Base-by-base conservation (phyloP, 768 basidiomycete species). In the Dacryopinax primogenitus region DNA sequence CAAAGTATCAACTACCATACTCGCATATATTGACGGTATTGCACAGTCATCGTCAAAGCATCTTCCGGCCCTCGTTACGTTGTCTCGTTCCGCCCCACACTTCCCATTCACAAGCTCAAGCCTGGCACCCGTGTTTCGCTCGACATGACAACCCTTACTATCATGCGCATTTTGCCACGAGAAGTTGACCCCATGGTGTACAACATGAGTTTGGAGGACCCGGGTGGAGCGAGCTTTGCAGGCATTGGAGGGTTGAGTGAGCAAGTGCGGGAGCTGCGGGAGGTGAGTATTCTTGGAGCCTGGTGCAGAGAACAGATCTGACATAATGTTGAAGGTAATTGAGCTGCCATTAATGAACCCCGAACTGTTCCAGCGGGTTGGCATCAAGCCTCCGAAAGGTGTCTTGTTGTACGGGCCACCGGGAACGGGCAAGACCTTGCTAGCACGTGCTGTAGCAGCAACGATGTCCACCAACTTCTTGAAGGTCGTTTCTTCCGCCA, bases 191-290 rank as follows among this genome's bases (percentile, higher is more conserved):
- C 96, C 16, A 78, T 95, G 71, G 95, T 99, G 12, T 99, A 99
- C 80, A 98, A 97, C 78, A 99, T 98, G 96, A 95, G 92, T 68
- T 79, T 96, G 72, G 96, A 99, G 75, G 95, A 98, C 72, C 92
- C 96, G 1, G 93, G 92, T 78, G 88, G 88, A 62, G 94, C 90
- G 6, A 84, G 91, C 2, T 98, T 98, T 74, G 95, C 95, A 0
- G 94, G 93, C 67, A 97, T 99, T 64, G 96, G 96, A 71, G 96
- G 96, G 23, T 77, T 99, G 65, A 83, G 87, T 45, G 96, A 98
- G 68, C 96, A 99, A 79, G 94, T 99, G 61, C 83, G 96, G 66
- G 96, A 99, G 73, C 76, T 99, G 68, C 86, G 96, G 68, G 96
- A 99, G 81, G 90, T 89, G 71, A 63, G 82, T 76, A 13, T 21